Base-by-base conservation (phyloP, 225 moss, liverwort and hornwort species). In the Polytrichum formosum region DNA sequence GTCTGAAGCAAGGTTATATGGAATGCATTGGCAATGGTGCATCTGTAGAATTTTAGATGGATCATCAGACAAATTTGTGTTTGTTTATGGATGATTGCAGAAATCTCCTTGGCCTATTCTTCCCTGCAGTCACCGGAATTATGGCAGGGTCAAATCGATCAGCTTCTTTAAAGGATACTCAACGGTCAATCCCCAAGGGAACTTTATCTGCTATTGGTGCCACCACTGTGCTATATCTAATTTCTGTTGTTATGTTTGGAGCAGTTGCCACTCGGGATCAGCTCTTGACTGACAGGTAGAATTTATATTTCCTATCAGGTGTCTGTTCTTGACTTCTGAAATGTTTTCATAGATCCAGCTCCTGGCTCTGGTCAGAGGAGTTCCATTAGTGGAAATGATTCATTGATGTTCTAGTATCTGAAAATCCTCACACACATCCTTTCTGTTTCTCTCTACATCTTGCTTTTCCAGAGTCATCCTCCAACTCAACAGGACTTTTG, bases 111-210 rank as follows among this genome's bases (percentile, higher is more conserved):
- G 91, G 94, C 61, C 83, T 94, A 22, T 91, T 94, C 62, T 94
- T 91, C 59, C 94, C 94, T 31, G 91, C 94, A 76, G 94, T 94
- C 27, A 94, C 91, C 65, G 94, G 94, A 64, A 94, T 94, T 54
- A 94, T 94, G 94, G 94, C 94, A 79, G 94, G 94, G 70, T 94
- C 94, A 53, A 94, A 94, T 74, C 88, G 94, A 18, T 91, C 94
- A 56, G 94, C 84, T 69, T 90, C 94, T 70, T 72, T 94, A 69
- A 90, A 72, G 72, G 94, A 94, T 79, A 94, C 94, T 21, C 91
- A 94, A 62, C 90, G 91, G 63, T 94, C 94, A 19, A 94, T 94
- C 54, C 94, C 91, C 26, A 81, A 86, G 66, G 94, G 94, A 67
- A 94, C 94, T 54, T 78, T 94, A 66, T 84, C 90, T 64, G 94